Evolutionary conservation across 345 rosid species (phyloP).

Genomic region (thale cress (Arabidopsis thaliana)): DNA sequence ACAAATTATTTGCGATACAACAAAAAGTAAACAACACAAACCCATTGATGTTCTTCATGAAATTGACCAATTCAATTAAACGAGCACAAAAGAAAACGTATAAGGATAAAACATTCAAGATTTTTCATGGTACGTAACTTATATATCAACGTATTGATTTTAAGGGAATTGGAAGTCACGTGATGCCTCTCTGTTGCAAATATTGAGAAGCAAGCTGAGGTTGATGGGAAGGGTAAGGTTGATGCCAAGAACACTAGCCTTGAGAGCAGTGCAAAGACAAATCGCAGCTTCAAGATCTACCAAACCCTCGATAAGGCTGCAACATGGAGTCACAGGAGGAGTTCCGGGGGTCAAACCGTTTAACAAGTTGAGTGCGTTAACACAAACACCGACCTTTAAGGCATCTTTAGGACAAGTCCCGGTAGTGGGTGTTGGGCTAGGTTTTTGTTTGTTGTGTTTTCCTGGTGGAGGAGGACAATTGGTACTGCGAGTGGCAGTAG

Average conservation of each 20-base stretch:
- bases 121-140: not conserved
- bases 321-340: slow-evolving; percentile 57
- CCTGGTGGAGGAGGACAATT: slow-evolving; percentile 51
- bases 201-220: slow-evolving; percentile 55
- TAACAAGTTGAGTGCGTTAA: slow-evolving; percentile 46
- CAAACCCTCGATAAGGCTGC: slow-evolving; percentile 50
- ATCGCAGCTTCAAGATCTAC: slow-evolving; percentile 59
- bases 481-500: slow-evolving; percentile 52
- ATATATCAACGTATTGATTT: not conserved
- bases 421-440: slow-evolving; percentile 37
- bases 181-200: slow-evolving; percentile 46
- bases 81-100: not conserved
- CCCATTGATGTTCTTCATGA: slow-evolving; percentile 10
- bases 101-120: slow-evolving; percentile 16
- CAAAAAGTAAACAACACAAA: slow-evolving; percentile 29
- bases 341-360: slow-evolving; percentile 45
- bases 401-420: slow-evolving; percentile 53
- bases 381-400: slow-evolving; percentile 53
- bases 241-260: slow-evolving; percentile 56
- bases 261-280: slow-evolving; percentile 65
- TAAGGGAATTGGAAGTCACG: slow-evolving; percentile 53
- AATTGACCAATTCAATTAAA: slow-evolving; percentile 20
- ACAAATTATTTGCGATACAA: slow-evolving; percentile 27
- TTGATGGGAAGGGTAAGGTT: slow-evolving; percentile 51
- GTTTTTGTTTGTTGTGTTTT: slow-evolving; percentile 45